Conservation (phyloP, 345 rosid species). For the Turritis glabra region DNA sequence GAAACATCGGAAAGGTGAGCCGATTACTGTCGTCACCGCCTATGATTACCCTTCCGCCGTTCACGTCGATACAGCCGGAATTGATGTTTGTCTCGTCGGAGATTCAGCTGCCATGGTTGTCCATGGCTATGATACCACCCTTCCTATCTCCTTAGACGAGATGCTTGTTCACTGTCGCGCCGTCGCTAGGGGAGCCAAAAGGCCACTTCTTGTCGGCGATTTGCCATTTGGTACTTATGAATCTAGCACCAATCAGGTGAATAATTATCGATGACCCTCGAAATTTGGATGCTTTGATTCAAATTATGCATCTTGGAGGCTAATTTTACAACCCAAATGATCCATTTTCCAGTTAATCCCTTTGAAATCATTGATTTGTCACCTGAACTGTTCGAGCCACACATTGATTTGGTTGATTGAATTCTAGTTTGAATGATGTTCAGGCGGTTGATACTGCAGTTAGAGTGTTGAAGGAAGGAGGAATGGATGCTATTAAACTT, state of each 20-base stretch:
- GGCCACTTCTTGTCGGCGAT: slow-evolving; percentile 89
- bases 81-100: slow-evolving; percentile 83
- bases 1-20: slow-evolving; percentile 63
- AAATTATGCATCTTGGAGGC: not conserved
- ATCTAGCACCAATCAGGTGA: slow-evolving; percentile 66
- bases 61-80: slow-evolving; percentile 79
- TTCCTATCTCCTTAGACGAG: slow-evolving; percentile 85
- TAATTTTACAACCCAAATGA: not conserved
- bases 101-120: slow-evolving; percentile 97
- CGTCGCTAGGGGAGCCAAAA: slow-evolving; percentile 81
- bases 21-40: slow-evolving; percentile 77
- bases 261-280: not conserved
- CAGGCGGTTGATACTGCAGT: slow-evolving; percentile 93
- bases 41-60: slow-evolving; percentile 91
- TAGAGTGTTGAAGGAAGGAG: slow-evolving; percentile 82
- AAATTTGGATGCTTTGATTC: slow-evolving; percentile 1
- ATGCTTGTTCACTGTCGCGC: slow-evolving; percentile 93
- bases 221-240: slow-evolving; percentile 91
- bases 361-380: not conserved
- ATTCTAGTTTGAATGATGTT: slow-evolving; percentile 39
- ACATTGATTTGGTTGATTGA: slow-evolving; percentile 29
- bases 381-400: slow-evolving; percentile 1
- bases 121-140: slow-evolving; percentile 93
- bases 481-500: slow-evolving; percentile 89
- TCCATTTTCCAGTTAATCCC: not conserved